Evolutionary conservation across 2,329 filamentous ascomycete genomes (phyloP), one percentile per base, ranked within the genome.

Genomic region (Coniochaeta prunicola): DNA sequence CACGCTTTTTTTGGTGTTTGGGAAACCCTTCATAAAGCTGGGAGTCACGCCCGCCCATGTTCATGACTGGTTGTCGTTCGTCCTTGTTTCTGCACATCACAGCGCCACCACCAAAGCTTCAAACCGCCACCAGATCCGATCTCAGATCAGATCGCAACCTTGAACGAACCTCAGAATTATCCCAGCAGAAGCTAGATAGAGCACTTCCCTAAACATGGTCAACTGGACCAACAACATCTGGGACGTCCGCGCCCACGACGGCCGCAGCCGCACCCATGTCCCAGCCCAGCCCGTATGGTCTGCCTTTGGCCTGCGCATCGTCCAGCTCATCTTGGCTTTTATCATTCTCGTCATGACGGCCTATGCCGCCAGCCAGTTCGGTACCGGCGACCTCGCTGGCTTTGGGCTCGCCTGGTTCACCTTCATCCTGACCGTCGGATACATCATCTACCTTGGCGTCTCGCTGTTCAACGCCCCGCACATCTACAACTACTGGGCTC

Each of bases 371-470:
- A 59, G 59, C 13, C 54, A 59, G 36, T 28, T 62, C 28, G 59
- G 59, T 28, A 59, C 59, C 13, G 36, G 54, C 36, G 38, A 17
- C 26, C 36, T 56, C 36, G 54, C 54, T 34, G 54, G 54, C 36
- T 56, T 56, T 26, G 54, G 54, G 31, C 19, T 57, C 24, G 54
- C 54, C 4, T 56, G 54, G 54, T 65, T 65, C 59, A 57, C 63
- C 28, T 64, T 65, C n/a, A 61, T 61, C 56, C 53, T 59, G 26
- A 65, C 64, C 7, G 10, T 64, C 24, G 42, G 63, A 38, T 63
- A 64, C 38, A 60, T 65, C 57, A 56, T 60, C 42, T 65, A 58
- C 50, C 60, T 65, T 17, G 59, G 42, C 34, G 57, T 64, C 40
- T 58, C 57, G 53, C 24, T 63, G 33, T 30, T 58, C 17, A 9